Base-by-base conservation (phyloP, 164 flowering plant species). In the Annona squamosa region DNA sequence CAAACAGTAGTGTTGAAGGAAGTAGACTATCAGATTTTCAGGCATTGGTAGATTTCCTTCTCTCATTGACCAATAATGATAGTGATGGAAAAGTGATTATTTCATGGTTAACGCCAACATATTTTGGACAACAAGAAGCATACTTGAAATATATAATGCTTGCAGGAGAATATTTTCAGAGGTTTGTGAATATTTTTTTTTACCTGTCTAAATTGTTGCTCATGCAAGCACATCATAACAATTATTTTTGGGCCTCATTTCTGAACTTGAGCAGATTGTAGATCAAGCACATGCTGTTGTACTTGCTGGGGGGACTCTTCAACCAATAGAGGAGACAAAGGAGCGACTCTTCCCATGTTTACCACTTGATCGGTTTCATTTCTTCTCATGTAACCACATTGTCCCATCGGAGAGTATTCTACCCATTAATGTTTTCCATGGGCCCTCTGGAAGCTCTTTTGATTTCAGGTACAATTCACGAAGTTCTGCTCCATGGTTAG, bases 251-350 rank as follows among this genome's bases (percentile, higher is more conserved):
- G 12, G 67, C 68, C 45, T 67, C 47, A 43, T 41, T 37, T 37
- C 43, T 71, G 37, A 68, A 43, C 12, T 61, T 69, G 26, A 81
- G 65, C 78, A 96, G 99, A 81, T 96, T 73, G 77, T 82, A 47
- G 84, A 87, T 77, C 85, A 91, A 87, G 94, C 97, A 67, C 99
- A 86, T 83, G 97, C 99, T 71, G 91, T 96, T 71, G 78, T 96
- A 62, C 79, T 96, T 77, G 97, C 97, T 9, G 98, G 99, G 17
- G 99, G 98, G 42, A 96, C 99, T 68, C 84, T 96, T 79, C 97
- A 92, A 78, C 99, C 99, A 43, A 84, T 93, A 64, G 98, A 92
- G 81, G 98, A 93, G 80, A 93, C 91, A 77, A 85, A 85, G 81
- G 92, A 88, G 79, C 82, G 98, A 47, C 91, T 93, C 45, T 96